Evolutionary conservation across 2,329 filamentous ascomycete genomes (phyloP).

Genomic region (Colletotrichum lupini): DNA sequence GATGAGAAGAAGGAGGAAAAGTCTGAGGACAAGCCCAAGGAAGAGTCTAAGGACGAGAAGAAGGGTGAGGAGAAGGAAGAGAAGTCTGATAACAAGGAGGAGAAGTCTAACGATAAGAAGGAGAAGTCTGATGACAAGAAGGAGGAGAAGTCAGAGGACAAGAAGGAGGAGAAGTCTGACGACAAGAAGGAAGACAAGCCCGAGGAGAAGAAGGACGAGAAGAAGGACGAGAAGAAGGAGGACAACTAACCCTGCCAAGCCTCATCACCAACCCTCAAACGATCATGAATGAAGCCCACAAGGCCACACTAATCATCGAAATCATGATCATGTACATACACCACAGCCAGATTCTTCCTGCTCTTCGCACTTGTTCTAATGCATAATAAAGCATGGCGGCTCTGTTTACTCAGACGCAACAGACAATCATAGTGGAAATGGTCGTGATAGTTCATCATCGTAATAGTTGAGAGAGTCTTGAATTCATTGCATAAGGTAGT

Average conservation of each 20-base stretch:
- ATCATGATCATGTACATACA: not conserved
- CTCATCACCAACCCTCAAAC: slow-evolving; percentile 16
- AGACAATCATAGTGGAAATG: no score
- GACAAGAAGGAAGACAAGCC: not conserved
- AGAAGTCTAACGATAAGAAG: slow-evolving; percentile 40
- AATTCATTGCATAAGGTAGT: not conserved
- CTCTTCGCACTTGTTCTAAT: not conserved
- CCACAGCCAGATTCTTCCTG: not conserved
- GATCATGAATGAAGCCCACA: slow-evolving; percentile 37
- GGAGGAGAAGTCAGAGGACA: slow-evolving; percentile 15
- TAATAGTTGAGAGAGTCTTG: not conserved
- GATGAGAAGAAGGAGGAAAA: slow-evolving; percentile 23
- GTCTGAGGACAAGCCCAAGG: slow-evolving; percentile 36
- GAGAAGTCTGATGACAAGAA: slow-evolving; percentile 42
- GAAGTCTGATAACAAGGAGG: slow-evolving; percentile 30
- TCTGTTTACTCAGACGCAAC: no score
- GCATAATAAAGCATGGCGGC: not conserved
- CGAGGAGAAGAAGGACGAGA: slow-evolving; percentile 16
- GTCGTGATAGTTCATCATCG: not conserved
- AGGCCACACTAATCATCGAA: not conserved
- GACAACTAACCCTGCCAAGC: not conserved
- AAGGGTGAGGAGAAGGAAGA: slow-evolving; percentile 23
- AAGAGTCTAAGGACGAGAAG: slow-evolving; percentile 37
- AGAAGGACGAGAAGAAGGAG: slow-evolving; percentile 31
- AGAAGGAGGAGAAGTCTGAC: slow-evolving; percentile 34